Percentiles rank a stretch among this genome's conserved stretches.
These are phyloP conservation scores for Collybia mongolica DNA, from an alignment of 768 basidiomycete genomes.

Conservation along the genomic window DNA sequence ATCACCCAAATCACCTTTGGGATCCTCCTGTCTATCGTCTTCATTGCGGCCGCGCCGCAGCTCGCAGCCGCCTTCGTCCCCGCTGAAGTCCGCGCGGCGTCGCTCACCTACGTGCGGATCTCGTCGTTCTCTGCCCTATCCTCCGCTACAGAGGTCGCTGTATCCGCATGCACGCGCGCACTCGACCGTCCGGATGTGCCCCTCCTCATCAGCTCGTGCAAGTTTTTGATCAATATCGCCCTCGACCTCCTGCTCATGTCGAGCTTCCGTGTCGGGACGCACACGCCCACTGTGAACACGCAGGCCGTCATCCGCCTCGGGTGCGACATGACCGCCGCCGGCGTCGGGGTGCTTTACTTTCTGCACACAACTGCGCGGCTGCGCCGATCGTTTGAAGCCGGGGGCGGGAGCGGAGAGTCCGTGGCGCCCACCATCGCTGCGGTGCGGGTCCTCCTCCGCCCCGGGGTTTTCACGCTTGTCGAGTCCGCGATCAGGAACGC, in stretches of 20 bases:
- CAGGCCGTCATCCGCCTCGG: slow-evolving; percentile 18
- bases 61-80: slow-evolving; percentile 19
- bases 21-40: slow-evolving; percentile 17
- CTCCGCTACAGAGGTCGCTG: slow-evolving; percentile 12
- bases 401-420: not conserved
- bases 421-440: slow-evolving; percentile 8
- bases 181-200: slow-evolving; percentile 19
- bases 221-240: slow-evolving; percentile 16
- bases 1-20: slow-evolving; percentile 13
- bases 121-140: slow-evolving; percentile 14
- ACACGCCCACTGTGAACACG: slow-evolving; percentile 17
- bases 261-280: slow-evolving; percentile 12
- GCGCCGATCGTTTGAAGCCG: not conserved
- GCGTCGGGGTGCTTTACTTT: not conserved
- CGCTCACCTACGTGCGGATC: slow-evolving; percentile 16
- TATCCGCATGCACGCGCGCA: slow-evolving; percentile 15
- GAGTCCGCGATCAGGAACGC: slow-evolving; percentile 19
- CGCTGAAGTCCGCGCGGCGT: slow-evolving; percentile 10
- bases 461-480: slow-evolving; percentile 19
- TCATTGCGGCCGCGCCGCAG: slow-evolving; percentile 16
- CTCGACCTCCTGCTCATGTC: slow-evolving; percentile 17
- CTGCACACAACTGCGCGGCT: not conserved
- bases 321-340: slow-evolving; percentile 11
- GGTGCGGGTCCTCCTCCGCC: slow-evolving; percentile 4
- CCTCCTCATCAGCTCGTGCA: slow-evolving; percentile 14